Evolutionary conservation across 2,329 filamentous ascomycete species (phyloP).

Genomic region (Pyricularia sp.): DNA sequence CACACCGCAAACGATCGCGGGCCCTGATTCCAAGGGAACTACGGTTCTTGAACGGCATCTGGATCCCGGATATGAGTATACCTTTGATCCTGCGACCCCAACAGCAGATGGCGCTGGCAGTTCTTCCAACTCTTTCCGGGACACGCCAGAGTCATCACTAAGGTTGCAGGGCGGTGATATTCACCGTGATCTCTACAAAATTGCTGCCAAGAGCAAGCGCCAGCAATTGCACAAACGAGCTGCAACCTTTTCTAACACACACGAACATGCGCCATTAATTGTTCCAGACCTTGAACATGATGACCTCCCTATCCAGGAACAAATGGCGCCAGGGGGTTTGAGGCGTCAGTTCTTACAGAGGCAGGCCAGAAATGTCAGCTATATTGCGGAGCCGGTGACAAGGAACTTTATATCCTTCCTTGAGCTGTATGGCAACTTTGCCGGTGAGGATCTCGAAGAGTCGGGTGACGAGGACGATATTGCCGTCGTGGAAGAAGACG

Average conservation of each 20-base stretch:
- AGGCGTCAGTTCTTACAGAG: slow-evolving; percentile 77
- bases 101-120: not conserved
- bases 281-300: slow-evolving; percentile 64
- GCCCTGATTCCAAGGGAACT: not conserved
- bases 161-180: slow-evolving; percentile 89
- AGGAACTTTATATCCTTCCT: slow-evolving; percentile 93
- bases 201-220: slow-evolving; percentile 76
- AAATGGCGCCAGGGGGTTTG: slow-evolving; percentile 89
- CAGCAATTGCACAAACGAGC: slow-evolving; percentile 52
- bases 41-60: not conserved
- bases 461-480: slow-evolving; percentile 65
- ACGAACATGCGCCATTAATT: slow-evolving; percentile 18
- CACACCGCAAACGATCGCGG: not conserved
- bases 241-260: slow-evolving; percentile 71
- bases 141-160: slow-evolving; percentile 43
- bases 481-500: slow-evolving; percentile 56
- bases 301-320: slow-evolving; percentile 72
- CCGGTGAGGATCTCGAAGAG: slow-evolving; percentile 90
- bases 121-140: not conserved
- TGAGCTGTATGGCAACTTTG: slow-evolving; percentile 92
- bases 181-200: slow-evolving; percentile 88
- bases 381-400: slow-evolving; percentile 45
- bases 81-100: not conserved
- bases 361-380: slow-evolving; percentile 49
- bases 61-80: not conserved